Evolutionary conservation across 106 monocot species (phyloP), one percentile per base, ranked within the genome.

Genomic region (Iris macrosiphon): DNA sequence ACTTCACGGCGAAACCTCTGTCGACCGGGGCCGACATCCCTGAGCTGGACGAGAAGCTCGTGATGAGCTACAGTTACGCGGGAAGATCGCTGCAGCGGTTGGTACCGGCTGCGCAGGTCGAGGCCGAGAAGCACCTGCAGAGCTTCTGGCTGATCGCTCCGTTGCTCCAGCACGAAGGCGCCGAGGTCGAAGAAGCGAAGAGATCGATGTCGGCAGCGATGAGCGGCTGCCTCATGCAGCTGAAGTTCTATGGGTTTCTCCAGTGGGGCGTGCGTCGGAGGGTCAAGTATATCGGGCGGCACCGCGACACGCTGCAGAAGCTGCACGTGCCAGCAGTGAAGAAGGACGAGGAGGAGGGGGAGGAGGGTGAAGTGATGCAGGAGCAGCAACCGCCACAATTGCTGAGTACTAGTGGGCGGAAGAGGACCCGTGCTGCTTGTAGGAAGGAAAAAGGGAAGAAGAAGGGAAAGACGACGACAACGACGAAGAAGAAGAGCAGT

Each of bases 11-110:
- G 15, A 40, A 40, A 5, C 16, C 24, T 3, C n/a, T 25, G 3
- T 24, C 0, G 6, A 1, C 43, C 44, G n/a, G 1, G 15, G 30
- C 18, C 47, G 30, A 12, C 12, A 57, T 54, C 21, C 86, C 87
- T 13, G 86, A 98, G 39, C 74, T 98, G 22, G 98, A 98, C 54
- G 98, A 98, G 78, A 70, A 48, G 66, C 91, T 91, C 69, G 85
- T 98, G 33, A 87, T 87, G 82, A 78, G 91, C 46, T 58, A 67
- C 33, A 87, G 78, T 55, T 77, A 87, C n/a, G 86, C 91, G 1
- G 29, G 27, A 17, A 69, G 64, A 62, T 83, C 91, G 14, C 77
- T 98, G 17, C 23, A 63, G 9, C 44, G 77, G 4, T 33, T 27
- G 35, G 65, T 87, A 9, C 63, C 83, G 14, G 16, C 35, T 24